Conservation (phyloP, 345 rosid genomes). For the Moricandia arvensis region DNA sequence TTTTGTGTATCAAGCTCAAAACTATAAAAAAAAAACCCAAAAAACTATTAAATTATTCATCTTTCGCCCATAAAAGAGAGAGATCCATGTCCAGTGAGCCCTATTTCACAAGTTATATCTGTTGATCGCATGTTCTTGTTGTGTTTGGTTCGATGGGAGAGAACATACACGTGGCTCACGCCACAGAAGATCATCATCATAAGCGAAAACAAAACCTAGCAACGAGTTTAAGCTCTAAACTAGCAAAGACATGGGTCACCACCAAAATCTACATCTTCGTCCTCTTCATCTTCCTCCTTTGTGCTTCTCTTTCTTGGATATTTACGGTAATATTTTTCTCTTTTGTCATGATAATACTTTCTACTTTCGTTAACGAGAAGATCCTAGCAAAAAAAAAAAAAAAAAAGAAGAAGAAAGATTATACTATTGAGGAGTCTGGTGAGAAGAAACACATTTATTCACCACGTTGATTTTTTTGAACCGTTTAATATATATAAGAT, state of each 20-base stretch:
- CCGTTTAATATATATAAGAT: not conserved
- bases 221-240: slow-evolving; percentile 23
- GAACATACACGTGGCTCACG: slow-evolving; percentile 10
- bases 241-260: slow-evolving; percentile 37
- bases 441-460: not conserved
- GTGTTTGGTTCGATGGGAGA: slow-evolving; percentile 23
- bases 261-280: slow-evolving; percentile 33
- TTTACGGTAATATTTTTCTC: slow-evolving; percentile 28
- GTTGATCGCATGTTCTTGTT: not conserved
- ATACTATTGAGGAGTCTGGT: not conserved
- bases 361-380: not conserved
- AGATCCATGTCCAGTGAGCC: not conserved
- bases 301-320: slow-evolving; percentile 35
- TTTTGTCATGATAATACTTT: not conserved
- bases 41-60: not conserved
- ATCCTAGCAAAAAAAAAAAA: not conserved
- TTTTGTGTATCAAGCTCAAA: slow-evolving; percentile 1
- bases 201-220: slow-evolving; percentile 14
- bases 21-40: not conserved
- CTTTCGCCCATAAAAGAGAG: not conserved
- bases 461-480: not conserved
- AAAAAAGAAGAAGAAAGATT: not conserved
- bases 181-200: slow-evolving; percentile 14
- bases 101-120: slow-evolving; percentile 6
- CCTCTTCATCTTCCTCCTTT: slow-evolving; percentile 36